Percentiles rank a stretch among this genome's conserved stretches.
phyloP scores from a whole-genome alignment of 768 basidiomycete genomes.

The Leccinum truebloodii region DNA sequence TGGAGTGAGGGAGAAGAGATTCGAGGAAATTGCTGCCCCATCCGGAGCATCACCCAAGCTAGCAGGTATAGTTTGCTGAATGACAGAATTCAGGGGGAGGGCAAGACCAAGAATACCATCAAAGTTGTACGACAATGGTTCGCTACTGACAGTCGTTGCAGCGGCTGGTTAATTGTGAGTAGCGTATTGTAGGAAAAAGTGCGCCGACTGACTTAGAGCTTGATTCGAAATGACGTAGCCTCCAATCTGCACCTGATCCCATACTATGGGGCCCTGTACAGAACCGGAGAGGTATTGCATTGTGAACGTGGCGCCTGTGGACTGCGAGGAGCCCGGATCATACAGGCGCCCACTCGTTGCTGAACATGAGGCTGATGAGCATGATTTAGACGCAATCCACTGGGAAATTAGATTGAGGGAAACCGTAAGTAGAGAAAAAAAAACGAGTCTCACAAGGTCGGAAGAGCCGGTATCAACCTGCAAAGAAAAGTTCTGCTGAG shows the following conservation, averaged over 20 bases:
- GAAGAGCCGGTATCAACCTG: slow-evolving; percentile 85
- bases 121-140: slow-evolving; percentile 59
- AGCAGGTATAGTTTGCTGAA: slow-evolving; percentile 52
- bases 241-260: slow-evolving; percentile 66
- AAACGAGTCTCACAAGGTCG: slow-evolving; percentile 58
- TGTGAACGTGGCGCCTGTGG: slow-evolving; percentile 44
- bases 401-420: slow-evolving; percentile 28
- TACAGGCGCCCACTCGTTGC: slow-evolving; percentile 51
- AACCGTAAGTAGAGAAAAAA: not conserved
- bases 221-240: slow-evolving; percentile 64
- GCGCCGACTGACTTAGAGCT: slow-evolving; percentile 57
- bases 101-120: slow-evolving; percentile 75
- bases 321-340: slow-evolving; percentile 49
- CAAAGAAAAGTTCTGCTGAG: slow-evolving; percentile 52
- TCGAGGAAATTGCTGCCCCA: slow-evolving; percentile 67
- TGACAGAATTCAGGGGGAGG: slow-evolving; percentile 70
- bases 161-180: slow-evolving; percentile 46
- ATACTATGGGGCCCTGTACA: slow-evolving; percentile 64
- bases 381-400: slow-evolving; percentile 77
- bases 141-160: slow-evolving; percentile 51
- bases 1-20: slow-evolving; percentile 70
- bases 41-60: slow-evolving; percentile 52
- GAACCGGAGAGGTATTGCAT: slow-evolving; percentile 63
- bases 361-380: slow-evolving; percentile 54
- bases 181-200: not conserved